A percentile compares a stretch with the other conserved stretches of the same genome.
Conservation (phyloP, 352 stramenopile genomes). For the Globisporangium radiosum region DNA sequence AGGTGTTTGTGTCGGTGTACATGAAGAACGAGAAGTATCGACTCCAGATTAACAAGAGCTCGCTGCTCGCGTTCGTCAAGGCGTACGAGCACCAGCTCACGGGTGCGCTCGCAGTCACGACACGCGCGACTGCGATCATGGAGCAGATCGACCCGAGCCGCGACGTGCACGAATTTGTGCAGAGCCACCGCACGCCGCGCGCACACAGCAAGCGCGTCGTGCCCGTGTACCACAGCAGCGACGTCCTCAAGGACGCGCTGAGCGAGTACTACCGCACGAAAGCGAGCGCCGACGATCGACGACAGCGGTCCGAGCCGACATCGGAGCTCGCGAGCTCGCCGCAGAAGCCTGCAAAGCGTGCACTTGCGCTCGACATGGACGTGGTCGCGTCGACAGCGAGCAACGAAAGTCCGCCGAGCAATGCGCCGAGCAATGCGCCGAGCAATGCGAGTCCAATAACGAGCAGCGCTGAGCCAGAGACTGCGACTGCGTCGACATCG, state of each 20-base stretch:
- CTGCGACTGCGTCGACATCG: slow-evolving; percentile 2
- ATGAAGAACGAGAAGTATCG: slow-evolving; percentile 87
- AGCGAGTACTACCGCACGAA: slow-evolving; percentile 32
- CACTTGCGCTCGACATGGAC: slow-evolving; percentile 9
- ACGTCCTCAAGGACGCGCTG: slow-evolving; percentile 48
- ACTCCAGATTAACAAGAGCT: slow-evolving; percentile 77
- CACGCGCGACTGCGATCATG: slow-evolving; percentile 32
- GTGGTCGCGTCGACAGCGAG: slow-evolving; percentile 2
- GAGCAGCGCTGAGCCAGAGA: neutral
- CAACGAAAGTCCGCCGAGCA: neutral
- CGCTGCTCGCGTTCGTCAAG: slow-evolving; percentile 58
- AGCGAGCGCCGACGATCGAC: slow-evolving; percentile 10
- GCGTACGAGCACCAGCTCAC: slow-evolving; percentile 58
- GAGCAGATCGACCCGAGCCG: slow-evolving; percentile 42
- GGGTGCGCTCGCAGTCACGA: slow-evolving; percentile 26
- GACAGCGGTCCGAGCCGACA: slow-evolving; percentile 9
- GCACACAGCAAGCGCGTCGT: slow-evolving; percentile 39
- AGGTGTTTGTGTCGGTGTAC: slow-evolving; percentile 63
- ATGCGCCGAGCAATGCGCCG: neutral
- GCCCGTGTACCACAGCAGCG: slow-evolving; percentile 37
- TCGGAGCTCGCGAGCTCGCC: neutral
- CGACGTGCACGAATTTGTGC: slow-evolving; percentile 68
- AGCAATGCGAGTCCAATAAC: slow-evolving; percentile 1
- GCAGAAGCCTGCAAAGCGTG: slow-evolving; percentile 1
- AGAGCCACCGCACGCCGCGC: slow-evolving; percentile 34